Evolutionary conservation across 257 asterid species (phyloP).

Genomic region (Haberlea rhodopensis): DNA sequence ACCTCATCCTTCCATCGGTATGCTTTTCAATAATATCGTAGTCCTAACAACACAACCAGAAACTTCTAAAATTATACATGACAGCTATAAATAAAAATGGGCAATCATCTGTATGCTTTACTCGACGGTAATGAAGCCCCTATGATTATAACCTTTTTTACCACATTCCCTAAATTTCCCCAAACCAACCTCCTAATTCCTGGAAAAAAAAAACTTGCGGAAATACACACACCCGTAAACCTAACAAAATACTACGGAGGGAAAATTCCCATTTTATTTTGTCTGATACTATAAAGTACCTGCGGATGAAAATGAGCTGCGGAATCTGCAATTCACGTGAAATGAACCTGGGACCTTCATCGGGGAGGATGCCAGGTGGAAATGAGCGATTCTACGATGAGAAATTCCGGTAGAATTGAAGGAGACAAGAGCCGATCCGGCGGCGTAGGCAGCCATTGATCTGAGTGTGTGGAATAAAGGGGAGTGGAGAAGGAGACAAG

Average conservation of each 20-base stretch:
- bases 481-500: constrained; percentile 27
- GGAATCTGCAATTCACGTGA: constrained; percentile 48
- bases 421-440: constrained; percentile 58
- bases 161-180: too few relatives aligned
- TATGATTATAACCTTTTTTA: background rate
- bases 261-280: too few relatives aligned
- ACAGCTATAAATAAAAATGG: background rate
- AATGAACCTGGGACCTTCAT: constrained; percentile 33
- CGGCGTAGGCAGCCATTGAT: constrained; percentile 52
- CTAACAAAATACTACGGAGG: background rate
- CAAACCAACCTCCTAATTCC: constrained; percentile 7
- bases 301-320: constrained; percentile 43
- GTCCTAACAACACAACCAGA: background rate
- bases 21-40: background rate
- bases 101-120: background rate
- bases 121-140: background rate
- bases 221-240: background rate
- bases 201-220: background rate
- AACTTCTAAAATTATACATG: background rate
- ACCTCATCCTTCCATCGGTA: background rate
- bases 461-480: background rate
- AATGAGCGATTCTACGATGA: constrained; percentile 35
- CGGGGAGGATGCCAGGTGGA: constrained; percentile 31
- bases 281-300: constrained; percentile 40
- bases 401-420: constrained; percentile 35